Base-by-base conservation (phyloP, 495 filamentous ascomycete genomes). In the Xylaria longipes region DNA sequence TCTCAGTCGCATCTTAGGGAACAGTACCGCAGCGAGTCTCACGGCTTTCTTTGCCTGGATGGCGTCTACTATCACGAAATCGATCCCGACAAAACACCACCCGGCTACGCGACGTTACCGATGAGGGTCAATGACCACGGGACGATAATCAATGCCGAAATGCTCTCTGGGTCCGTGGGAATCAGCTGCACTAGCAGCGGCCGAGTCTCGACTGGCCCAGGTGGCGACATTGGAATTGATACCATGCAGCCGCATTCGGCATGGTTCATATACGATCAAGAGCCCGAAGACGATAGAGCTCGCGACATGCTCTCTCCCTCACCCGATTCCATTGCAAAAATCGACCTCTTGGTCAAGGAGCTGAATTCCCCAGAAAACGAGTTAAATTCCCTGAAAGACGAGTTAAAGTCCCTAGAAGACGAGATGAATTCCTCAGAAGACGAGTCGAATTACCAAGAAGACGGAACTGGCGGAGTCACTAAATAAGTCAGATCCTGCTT, bases 251-350 rank as follows among this genome's bases (percentile, higher is more conserved):
- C 52, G 12, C 14, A 56, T 31, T 56, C 52, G 7, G 52, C 52
- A 17, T 56, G 52, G 52, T 56, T 56, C 27, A 9, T 56, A 56
- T 56, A 56, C 14, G 52, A 56, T 25, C 31, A 56, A 56, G 52
- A 27, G 27, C 7, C 14, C 52, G 14, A 56, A 31, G 52, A 15
- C 27, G 52, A 56, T 17, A 5, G 22, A 15, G 27, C 3, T 11
- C 52, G 15, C 1, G 27, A 56, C 5, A 56, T 27, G 12, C 3
- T 25, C 27, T 25, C 25, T 5, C 27, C 27, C 5, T 17, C 52
- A 27, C 14, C 22, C 15, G 52, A 56, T 17, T 17, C 52, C 14
- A 31, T 56, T 29, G 5, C 25, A 4, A 56, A 56, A 56, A 56
- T 56, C 27, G 14, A 31, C 31, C 52, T 56, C 27, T 27, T 56